Evolutionary conservation across 1,284 basidiomycete genomes (phyloP).

Genomic region (Cryptococcus maquisensis): DNA sequence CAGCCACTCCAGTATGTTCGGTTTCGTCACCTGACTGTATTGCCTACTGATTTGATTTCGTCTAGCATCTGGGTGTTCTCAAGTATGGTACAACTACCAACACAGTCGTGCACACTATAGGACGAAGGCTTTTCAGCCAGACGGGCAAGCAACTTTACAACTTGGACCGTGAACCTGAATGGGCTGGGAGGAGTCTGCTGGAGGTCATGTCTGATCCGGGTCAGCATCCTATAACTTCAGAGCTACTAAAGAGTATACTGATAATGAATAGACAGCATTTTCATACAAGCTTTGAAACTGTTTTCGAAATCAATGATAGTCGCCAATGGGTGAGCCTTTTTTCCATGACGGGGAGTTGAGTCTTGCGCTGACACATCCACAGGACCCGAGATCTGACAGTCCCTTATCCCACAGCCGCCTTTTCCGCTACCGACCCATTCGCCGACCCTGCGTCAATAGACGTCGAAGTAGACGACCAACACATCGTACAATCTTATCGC

Average conservation of each 20-base stretch:
- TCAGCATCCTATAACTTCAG: conserved; percentile 44
- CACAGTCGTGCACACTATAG: conserved; percentile 14
- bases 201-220: conserved; percentile 80
- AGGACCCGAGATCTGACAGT: conserved; percentile 71
- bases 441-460: conserved; percentile 57
- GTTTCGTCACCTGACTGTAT: neutral
- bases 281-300: conserved; percentile 65
- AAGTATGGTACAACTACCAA: conserved; percentile 28
- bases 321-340: conserved; percentile 66
- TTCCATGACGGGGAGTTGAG: neutral
- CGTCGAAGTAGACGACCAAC: conserved; percentile 54
- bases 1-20: conserved; percentile 40
- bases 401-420: conserved; percentile 72
- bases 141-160: conserved; percentile 79
- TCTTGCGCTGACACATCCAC: neutral
- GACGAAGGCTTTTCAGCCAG: conserved; percentile 66
- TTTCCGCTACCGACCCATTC: conserved; percentile 68
- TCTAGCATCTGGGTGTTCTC: conserved; percentile 37
- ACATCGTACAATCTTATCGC: conserved; percentile 16
- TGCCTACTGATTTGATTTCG: neutral
- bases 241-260: no score
- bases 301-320: conserved; percentile 75
- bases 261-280: conserved; percentile 58
- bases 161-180: conserved; percentile 62
- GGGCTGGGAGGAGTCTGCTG: conserved; percentile 63